These are phyloP conservation scores for Astrothelium subdiscretum DNA, from an alignment of 495 filamentous ascomycete species.

Conservation along the genomic window DNA sequence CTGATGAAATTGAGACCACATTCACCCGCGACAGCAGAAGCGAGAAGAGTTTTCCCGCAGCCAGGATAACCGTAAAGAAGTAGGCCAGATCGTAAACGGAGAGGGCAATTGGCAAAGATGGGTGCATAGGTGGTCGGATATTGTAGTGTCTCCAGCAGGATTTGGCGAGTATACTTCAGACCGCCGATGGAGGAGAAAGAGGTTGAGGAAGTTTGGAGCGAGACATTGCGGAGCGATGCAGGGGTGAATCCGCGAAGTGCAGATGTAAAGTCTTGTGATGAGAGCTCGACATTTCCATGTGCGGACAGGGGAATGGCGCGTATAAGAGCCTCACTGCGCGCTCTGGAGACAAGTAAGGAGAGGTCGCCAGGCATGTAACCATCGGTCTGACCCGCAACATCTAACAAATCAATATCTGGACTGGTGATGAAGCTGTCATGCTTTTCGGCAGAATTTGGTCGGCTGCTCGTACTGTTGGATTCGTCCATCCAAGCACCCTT, in stretches of 20 bases:
- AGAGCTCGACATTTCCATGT: conserved; percentile 37
- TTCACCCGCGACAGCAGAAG: conserved; percentile 87
- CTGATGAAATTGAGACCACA: conserved; percentile 96
- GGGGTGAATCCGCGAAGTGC: conserved; percentile 89
- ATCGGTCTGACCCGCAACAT: conserved; percentile 84
- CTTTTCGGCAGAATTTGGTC: conserved; percentile 35
- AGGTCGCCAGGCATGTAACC: conserved; percentile 97
- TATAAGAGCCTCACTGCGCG: conserved; percentile 83
- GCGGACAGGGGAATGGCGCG: conserved; percentile 44
- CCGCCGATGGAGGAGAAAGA: conserved; percentile 88
- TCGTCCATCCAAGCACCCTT: conserved; percentile 64
- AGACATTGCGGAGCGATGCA: conserved; percentile 85
- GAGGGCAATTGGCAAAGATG: conserved; percentile 89
- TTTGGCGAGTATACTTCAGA: conserved; percentile 69
- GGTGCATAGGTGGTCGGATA: conserved; percentile 97
- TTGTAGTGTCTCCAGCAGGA: conserved; percentile 83
- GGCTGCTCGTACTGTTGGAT: conserved; percentile 36
- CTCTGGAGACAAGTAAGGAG: conserved; percentile 70
- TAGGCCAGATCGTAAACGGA: conserved; percentile 82
- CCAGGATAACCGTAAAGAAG: conserved; percentile 91
- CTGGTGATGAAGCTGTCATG: conserved; percentile 56
- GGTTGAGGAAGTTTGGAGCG: conserved; percentile 76
- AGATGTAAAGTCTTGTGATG: conserved; percentile 60
- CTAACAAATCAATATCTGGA: conserved; percentile 75
- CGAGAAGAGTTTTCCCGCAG: conserved; percentile 90